Base-by-base conservation (phyloP, 139 green algal species). In the Chlorella sp. region DNA sequence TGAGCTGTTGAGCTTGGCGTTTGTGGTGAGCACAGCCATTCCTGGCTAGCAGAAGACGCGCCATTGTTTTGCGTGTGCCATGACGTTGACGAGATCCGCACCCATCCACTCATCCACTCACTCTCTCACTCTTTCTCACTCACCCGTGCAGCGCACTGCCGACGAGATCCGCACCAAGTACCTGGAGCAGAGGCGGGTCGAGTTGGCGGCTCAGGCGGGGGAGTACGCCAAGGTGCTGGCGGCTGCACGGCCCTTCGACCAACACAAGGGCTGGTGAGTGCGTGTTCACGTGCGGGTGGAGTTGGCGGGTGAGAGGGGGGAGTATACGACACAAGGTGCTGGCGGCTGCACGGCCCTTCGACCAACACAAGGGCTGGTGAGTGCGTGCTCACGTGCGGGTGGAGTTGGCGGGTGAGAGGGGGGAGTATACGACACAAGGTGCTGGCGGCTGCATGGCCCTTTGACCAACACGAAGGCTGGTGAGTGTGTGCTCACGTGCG, bases 111-210 rank as follows among this genome's bases (percentile, higher is more conserved):
- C n/a, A n/a, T n/a, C n/a, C n/a, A n/a, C n/a, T n/a, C n/a, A n/a
- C n/a, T n/a, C n/a, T n/a, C n/a, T n/a, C n/a, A n/a, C n/a, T n/a
- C n/a, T n/a, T n/a, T n/a, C n/a, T n/a, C n/a, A n/a, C n/a, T n/a
- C n/a, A n/a, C 24, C 23, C 23, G 69, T 95, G 51, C 60, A 33
- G 22, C 23, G 5, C 23, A 74, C 91, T 31, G 89, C 86, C 0
- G 70, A 35, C 10, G 71, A 31, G 5, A 80, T 87, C 31, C 65
- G 70, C 34, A 33, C 70, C n/a, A 73, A 82, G 35, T 94, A 94
- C 76, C 50, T 94, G 62, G 77, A 68, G 35, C 72, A 87, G 65
- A 68, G 73, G 1, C 42, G 73, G 0, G 77, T 78, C 26, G 66
- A 68, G 51, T 51, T 90, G 73, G 77, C 75, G 10, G 63, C 71